Conservation (phyloP, 1,139 yeast species). For the Yarrowia galli region DNA sequence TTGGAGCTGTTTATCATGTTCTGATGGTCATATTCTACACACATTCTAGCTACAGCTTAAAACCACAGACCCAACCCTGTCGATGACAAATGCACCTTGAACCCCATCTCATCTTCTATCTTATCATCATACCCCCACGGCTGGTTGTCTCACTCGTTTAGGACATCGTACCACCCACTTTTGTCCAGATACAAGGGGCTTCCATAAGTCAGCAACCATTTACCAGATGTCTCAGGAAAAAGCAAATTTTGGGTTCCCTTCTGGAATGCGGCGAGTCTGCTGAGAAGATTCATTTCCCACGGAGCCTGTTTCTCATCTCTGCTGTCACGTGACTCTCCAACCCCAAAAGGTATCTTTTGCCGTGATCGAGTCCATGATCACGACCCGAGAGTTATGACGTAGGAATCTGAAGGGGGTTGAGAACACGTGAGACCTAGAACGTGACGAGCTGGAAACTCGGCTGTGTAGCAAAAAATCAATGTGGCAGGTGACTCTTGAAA, state of each 20-base stretch:
- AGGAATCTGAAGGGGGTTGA: background rate
- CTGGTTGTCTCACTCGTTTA: background rate
- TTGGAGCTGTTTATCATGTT: no score
- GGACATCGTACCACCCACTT: background rate
- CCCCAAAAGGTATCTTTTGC: background rate
- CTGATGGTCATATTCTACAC: no score
- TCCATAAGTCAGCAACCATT: background rate
- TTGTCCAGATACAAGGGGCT: background rate
- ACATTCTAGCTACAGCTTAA: no score
- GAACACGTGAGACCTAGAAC: background rate
- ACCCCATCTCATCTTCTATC: background rate
- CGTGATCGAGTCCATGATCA: background rate
- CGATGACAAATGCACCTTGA: background rate
- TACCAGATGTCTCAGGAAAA: background rate
- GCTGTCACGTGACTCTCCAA: background rate
- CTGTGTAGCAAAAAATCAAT: background rate
- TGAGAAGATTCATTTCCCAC: background rate
- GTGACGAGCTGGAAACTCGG: background rate
- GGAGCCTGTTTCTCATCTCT: background rate
- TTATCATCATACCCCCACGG: background rate
- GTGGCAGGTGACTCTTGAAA: no score
- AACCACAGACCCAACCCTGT: no score
- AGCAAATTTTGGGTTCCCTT: slow-evolving; percentile 7
- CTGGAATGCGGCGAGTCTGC: slow-evolving; percentile 2
- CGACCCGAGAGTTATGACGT: background rate